phyloP scores from a whole-genome alignment of 2,329 filamentous ascomycete species.

The Reticulascus tulasneorum region DNA sequence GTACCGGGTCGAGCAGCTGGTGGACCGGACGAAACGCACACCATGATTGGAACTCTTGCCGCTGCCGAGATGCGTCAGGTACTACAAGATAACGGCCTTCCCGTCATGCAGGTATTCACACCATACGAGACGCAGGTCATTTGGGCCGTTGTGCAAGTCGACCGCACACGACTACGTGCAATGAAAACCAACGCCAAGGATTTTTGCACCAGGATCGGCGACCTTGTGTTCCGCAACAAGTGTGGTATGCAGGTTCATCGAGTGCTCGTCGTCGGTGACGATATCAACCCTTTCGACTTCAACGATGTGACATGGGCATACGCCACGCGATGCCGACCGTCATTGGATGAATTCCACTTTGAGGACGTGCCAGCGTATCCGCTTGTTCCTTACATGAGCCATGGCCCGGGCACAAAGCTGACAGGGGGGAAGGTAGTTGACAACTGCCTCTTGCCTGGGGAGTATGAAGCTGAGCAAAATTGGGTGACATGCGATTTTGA shows the following conservation, averaged over 20 bases:
- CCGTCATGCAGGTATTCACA: conserved; percentile 38
- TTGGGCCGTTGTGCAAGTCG: conserved; percentile 51
- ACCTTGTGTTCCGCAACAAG: conserved; percentile 39
- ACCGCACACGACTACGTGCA: conserved; percentile 50
- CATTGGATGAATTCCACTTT: conserved; percentile 38
- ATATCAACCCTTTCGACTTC: conserved; percentile 42
- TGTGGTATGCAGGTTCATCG: conserved; percentile 38
- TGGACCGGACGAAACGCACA: conserved; percentile 17
- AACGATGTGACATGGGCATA: conserved; percentile 48
- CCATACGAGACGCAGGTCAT: conserved; percentile 44
- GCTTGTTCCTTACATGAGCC: conserved; percentile 41
- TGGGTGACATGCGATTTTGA: conserved; percentile 28
- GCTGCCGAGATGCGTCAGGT: conserved; percentile 37
- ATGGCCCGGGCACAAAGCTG: conserved; percentile 23
- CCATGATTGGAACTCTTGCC: conserved; percentile 34
- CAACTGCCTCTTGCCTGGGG: conserved; percentile 36
- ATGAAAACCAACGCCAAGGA: conserved; percentile 44
- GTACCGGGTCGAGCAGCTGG: conserved; percentile 30
- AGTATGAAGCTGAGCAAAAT: conserved; percentile 33
- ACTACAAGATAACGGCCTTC: conserved; percentile 31
- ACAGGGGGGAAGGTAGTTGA: conserved; percentile 42
- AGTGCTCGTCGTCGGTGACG: conserved; percentile 41
- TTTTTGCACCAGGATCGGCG: conserved; percentile 35
- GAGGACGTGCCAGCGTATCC: conserved; percentile 40
- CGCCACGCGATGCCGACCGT: conserved; percentile 41